phyloP scores from a whole-genome alignment of 2,329 filamentous ascomycete species.

The Colletotrichum costaricense region DNA sequence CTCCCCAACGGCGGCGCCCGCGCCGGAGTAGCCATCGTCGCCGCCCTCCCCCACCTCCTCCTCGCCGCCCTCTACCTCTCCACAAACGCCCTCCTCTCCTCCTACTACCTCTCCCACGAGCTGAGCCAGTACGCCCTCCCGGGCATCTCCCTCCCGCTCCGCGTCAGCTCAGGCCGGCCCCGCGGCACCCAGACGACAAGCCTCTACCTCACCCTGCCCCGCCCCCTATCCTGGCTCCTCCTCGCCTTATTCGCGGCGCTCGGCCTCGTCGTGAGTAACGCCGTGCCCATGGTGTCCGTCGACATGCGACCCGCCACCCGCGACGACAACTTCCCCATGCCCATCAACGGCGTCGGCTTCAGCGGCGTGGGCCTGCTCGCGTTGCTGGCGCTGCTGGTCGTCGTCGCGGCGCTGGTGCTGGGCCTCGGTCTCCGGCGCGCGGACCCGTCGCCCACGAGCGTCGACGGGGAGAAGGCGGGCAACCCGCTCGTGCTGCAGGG shows the following conservation, averaged over 20 bases:
- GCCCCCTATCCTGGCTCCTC: conserved; percentile 56
- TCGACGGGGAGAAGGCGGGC: conserved; percentile 50
- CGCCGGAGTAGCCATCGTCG: conserved; percentile 50
- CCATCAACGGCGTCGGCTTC: conserved; percentile 50
- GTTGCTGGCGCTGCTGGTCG: conserved; percentile 52
- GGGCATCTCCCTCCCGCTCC: conserved; percentile 48
- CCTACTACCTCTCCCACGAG: conserved; percentile 63
- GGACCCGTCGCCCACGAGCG: conserved; percentile 46
- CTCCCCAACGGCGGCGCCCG: conserved; percentile 39
- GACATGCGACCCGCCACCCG: conserved; percentile 35
- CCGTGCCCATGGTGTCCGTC: conserved; percentile 49
- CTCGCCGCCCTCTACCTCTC: conserved; percentile 60
- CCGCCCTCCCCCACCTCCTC: conserved; percentile 60
- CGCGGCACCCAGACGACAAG: conserved; percentile 58
- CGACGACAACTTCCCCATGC: conserved; percentile 28
- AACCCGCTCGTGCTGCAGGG: conserved; percentile 61
- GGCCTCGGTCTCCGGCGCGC: conserved; percentile 54
- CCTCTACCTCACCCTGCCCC: conserved; percentile 62
- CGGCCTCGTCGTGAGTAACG: conserved; percentile 55
- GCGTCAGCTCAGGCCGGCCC: conserved; percentile 58
- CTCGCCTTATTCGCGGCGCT: conserved; percentile 55
- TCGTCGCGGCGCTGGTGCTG: conserved; percentile 47
- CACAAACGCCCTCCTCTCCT: conserved; percentile 58
- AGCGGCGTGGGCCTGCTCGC: conserved; percentile 55
- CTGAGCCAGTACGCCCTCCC: conserved; percentile 55